A percentile compares a stretch with the other conserved stretches of the same genome.
Conservation (phyloP, 768 basidiomycete genomes). For the Astraeus odoratus region DNA sequence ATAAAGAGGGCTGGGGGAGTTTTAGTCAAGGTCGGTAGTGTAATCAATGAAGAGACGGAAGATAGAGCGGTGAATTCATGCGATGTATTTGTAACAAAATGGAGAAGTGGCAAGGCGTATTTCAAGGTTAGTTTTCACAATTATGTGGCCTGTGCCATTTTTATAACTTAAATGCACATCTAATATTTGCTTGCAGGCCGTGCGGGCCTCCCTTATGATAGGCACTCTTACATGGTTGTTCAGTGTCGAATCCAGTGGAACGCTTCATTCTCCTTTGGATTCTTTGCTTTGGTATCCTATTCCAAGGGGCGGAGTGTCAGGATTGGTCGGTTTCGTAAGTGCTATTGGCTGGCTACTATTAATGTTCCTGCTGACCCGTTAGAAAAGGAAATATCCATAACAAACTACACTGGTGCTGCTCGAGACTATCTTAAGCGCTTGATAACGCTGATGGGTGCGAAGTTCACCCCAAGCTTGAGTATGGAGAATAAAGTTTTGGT, state of each 20-base stretch:
- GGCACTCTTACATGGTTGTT: constrained; percentile 83
- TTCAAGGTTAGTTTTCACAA: constrained; percentile 43
- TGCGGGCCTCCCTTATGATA: constrained; percentile 36
- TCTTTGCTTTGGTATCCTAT: constrained; percentile 83
- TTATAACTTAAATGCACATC: background rate
- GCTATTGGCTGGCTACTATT: no score
- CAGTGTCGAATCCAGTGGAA: constrained; percentile 60
- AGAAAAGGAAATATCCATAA: constrained; percentile 68
- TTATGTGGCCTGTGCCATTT: background rate
- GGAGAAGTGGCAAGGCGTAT: constrained; percentile 63
- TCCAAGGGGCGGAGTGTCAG: constrained; percentile 52
- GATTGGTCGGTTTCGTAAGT: constrained; percentile 57
- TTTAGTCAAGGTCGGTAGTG: constrained; percentile 41
- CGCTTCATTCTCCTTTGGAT: constrained; percentile 56
- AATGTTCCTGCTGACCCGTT: background rate
- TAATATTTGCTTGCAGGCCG: constrained; percentile 41
- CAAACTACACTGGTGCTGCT: constrained; percentile 83
- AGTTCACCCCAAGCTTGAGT: constrained; percentile 78
- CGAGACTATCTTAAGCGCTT: constrained; percentile 86
- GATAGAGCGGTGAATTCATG: constrained; percentile 35
- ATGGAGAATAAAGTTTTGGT: constrained; percentile 73
- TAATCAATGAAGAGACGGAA: constrained; percentile 25
- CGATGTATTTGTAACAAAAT: constrained; percentile 72
- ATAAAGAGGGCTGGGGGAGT: constrained; percentile 58
- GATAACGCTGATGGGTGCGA: constrained; percentile 68